Conservation (phyloP, 2,329 filamentous ascomycete genomes). For the Fusarium chaquense region DNA sequence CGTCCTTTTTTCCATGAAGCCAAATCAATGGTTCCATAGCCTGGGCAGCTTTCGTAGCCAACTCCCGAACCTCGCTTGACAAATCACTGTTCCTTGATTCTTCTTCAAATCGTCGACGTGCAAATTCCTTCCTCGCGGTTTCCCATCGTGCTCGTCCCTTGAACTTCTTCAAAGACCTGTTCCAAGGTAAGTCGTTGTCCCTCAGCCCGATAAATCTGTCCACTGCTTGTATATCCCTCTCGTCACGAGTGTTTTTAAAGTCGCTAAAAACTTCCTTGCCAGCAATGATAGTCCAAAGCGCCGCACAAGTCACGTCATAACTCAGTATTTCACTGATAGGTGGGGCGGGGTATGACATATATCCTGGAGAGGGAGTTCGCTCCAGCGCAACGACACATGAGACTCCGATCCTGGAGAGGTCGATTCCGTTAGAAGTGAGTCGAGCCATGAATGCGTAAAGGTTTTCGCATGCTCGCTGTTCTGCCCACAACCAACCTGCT, state of each 20-base stretch:
- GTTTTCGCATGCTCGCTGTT: conserved; percentile 15
- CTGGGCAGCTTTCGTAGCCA: background rate
- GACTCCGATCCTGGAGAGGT: background rate
- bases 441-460: conserved; percentile 3
- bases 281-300: background rate
- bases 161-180: background rate
- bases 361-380: background rate
- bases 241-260: background rate
- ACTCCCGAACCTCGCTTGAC: accelerated
- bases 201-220: background rate
- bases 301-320: background rate
- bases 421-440: background rate
- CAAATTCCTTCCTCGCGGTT: conserved; percentile 16
- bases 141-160: conserved; percentile 19
- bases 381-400: background rate
- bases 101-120: background rate
- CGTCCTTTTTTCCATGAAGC: background rate
- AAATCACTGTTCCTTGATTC: background rate
- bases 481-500: conserved; percentile 19
- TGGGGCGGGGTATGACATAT: background rate
- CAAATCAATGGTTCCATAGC: background rate
- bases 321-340: background rate
- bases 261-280: background rate
- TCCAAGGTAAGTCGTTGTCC: conserved; percentile 11
- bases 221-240: conserved; percentile 2